These are phyloP conservation scores for Pyrenula massariospora DNA, from an alignment of 495 filamentous ascomycete species.

Conservation along the genomic window DNA sequence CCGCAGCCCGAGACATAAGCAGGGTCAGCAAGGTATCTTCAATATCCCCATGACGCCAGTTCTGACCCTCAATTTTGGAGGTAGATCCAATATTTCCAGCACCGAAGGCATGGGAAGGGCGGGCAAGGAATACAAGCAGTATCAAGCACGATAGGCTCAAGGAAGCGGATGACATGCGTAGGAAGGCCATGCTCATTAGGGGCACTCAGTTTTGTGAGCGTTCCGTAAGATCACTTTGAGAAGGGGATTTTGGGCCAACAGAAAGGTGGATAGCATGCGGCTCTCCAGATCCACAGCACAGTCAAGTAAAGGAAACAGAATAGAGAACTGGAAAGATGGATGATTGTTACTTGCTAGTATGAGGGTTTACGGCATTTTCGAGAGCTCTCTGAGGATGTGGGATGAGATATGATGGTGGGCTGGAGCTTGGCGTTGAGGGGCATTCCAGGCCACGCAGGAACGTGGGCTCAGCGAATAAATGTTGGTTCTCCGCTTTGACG, in stretches of 20 bases:
- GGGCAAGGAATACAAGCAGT: slow-evolving; percentile 46
- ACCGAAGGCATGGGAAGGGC: slow-evolving; percentile 67
- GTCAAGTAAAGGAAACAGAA: too few species aligned
- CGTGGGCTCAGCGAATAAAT: neutral
- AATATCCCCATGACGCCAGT: slow-evolving; percentile 87
- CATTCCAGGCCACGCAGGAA: neutral
- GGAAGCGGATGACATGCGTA: neutral
- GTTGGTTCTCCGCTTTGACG: too few species aligned
- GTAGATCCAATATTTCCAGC: slow-evolving; percentile 76
- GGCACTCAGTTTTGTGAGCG: too few species aligned
- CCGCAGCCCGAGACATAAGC: slow-evolving; percentile 60
- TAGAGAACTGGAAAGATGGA: too few species aligned
- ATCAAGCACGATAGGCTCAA: slow-evolving; percentile 7
- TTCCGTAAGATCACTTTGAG: too few species aligned
- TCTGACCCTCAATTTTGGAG: slow-evolving; percentile 67
- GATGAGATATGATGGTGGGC: neutral
- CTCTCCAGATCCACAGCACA: too few species aligned
- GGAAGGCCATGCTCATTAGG: neutral
- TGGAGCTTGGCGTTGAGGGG: neutral
- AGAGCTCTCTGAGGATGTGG: neutral
- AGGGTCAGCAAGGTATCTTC: slow-evolving; percentile 76
- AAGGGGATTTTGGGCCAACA: too few species aligned
- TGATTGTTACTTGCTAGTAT: too few species aligned
- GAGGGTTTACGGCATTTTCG: neutral
- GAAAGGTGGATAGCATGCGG: too few species aligned